A percentile compares a stretch with the other conserved stretches of the same genome.
Conservation (phyloP, 441 rosid genomes). For the Manihot esculenta region DNA sequence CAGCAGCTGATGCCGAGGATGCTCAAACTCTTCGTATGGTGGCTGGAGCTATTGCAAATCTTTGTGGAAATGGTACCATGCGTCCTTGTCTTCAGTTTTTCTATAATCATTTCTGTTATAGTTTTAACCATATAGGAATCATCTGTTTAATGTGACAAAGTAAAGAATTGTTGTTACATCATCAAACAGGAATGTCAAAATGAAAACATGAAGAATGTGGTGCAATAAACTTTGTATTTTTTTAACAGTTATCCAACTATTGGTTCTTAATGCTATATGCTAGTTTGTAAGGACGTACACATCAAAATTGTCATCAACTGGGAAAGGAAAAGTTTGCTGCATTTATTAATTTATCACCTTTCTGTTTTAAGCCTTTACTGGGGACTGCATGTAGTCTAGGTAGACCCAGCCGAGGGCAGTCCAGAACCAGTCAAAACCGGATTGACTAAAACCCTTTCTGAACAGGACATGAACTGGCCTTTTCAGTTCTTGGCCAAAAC, state of each 20-base stretch:
- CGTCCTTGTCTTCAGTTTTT: slow-evolving; percentile 12
- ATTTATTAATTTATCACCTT: background rate
- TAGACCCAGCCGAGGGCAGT: too few species aligned
- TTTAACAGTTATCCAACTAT: background rate
- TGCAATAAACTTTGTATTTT: background rate
- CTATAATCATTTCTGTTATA: background rate
- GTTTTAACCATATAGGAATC: background rate
- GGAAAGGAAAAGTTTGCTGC: background rate
- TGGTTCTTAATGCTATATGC: background rate
- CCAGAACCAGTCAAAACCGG: too few species aligned
- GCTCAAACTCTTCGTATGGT: slow-evolving; percentile 98
- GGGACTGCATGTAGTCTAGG: too few species aligned
- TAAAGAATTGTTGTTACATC: background rate
- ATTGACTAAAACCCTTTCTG: too few species aligned
- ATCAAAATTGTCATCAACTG: background rate
- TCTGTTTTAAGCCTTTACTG: background rate
- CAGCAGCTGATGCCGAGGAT: slow-evolving; percentile 93
- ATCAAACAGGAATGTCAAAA: background rate
- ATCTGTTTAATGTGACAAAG: background rate
- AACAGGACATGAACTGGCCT: too few species aligned
- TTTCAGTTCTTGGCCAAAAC: too few species aligned
- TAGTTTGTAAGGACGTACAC: background rate
- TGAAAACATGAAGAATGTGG: background rate
- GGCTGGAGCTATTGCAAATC: slow-evolving; percentile 96
- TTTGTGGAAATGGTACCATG: slow-evolving; percentile 88